Base-by-base conservation (phyloP, 768 basidiomycete genomes). In the Coprinopsis sp. region DNA sequence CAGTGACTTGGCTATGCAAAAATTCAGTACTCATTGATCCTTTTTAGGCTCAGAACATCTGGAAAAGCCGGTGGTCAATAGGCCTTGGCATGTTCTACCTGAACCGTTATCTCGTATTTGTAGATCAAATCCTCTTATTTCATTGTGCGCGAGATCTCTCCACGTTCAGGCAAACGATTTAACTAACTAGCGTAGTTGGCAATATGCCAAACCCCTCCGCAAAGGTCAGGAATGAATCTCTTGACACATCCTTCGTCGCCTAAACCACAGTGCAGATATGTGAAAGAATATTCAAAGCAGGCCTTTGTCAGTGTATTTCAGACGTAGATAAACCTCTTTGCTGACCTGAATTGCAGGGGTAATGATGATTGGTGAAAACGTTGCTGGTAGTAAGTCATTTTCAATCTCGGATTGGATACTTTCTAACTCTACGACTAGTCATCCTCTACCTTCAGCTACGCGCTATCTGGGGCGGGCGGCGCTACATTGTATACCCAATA, bases 391-490 rank as follows among this genome's bases (percentile, higher is more conserved):
- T 36, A 14, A 12, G 6, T 8, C 16, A 7, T 36, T 8, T 7
- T 18, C 13, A 7, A 12, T 6, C 34, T 8, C 7, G 21, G 21
- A 19, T 19, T 18, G n/a, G 7, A 7, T 18, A 8, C 21, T 8
- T 6, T 14, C 34, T 18, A 18, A 10, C 18, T 37, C 8, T 11
- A 5, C 18, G 21, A 11, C 4, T 13, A 42, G 40, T 42, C 18
- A 42, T 42, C 27, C 18, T 42, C n/a, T 42, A 28, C 18, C 24
- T 42, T 5, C 40, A 42, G 18, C 27, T 28, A 30, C 30, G 40
- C 27, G 40, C 40, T 8, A 4, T 42, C 6, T 42, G 40, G 40
- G 40, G 40, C 10, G 30, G 30, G 4, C 6, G 18, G 6, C 6
- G 18, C 27, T 28, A 7, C n/a, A 22, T 42, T 12, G 27, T 42